Evolutionary conservation across 305 asterid species (phyloP).

Genomic region (Fraxinus dipetala): DNA sequence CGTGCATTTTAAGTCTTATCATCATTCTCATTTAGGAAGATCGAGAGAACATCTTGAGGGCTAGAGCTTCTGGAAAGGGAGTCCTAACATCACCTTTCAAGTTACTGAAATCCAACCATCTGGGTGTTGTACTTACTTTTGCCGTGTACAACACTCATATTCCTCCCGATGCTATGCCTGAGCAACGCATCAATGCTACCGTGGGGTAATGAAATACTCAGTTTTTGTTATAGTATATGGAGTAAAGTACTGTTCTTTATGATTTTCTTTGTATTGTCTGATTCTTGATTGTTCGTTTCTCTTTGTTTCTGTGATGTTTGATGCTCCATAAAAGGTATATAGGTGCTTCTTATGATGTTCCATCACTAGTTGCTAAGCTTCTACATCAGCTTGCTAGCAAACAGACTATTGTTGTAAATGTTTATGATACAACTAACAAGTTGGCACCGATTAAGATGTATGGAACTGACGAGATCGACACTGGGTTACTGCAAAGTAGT

Average conservation of each 20-base stretch:
- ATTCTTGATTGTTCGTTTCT: slow-evolving; percentile 19
- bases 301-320: slow-evolving; percentile 11
- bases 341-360: slow-evolving; percentile 82
- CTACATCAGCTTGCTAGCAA: slow-evolving; percentile 85
- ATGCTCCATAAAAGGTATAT: slow-evolving; percentile 49
- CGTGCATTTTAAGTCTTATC: slow-evolving; percentile 13
- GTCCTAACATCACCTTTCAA: slow-evolving; percentile 80
- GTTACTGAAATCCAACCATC: slow-evolving; percentile 70
- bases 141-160: slow-evolving; percentile 63
- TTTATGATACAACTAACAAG: slow-evolving; percentile 64
- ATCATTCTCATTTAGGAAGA: slow-evolving; percentile 51
- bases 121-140: slow-evolving; percentile 84
- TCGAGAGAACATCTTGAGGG: slow-evolving; percentile 78
- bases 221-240: slow-evolving; percentile 4
- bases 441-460: slow-evolving; percentile 62
- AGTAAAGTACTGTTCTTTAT: slow-evolving; percentile 7
- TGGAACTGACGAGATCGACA: slow-evolving; percentile 53
- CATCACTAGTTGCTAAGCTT: slow-evolving; percentile 76
- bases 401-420: slow-evolving; percentile 68
- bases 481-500: slow-evolving; percentile 49
- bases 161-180: slow-evolving; percentile 50
- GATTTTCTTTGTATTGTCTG: slow-evolving; percentile 6
- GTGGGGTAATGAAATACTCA: slow-evolving; percentile 49
- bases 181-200: slow-evolving; percentile 65
- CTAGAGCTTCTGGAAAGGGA: slow-evolving; percentile 83